Conservation (phyloP, 345 rosid genomes). For the Bruguiera sexangula region DNA sequence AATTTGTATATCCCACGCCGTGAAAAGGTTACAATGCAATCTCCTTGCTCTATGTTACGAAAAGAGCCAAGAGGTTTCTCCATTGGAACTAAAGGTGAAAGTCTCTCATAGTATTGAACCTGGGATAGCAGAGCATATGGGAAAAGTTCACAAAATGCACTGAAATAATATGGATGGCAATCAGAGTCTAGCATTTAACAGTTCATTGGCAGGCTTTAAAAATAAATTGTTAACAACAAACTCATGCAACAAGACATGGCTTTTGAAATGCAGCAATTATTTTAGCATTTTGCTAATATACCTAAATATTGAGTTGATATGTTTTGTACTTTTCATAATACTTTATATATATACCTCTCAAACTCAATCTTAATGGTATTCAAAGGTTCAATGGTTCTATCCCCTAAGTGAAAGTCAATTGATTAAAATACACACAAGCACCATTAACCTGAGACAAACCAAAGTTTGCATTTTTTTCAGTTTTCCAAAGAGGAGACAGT, state of each 20-base stretch:
- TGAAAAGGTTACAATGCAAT: constrained; percentile 85
- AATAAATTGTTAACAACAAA: background rate
- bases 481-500: background rate
- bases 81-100: constrained; percentile 72
- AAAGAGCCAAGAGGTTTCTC: constrained; percentile 59
- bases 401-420: too few relatives aligned
- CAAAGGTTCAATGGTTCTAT: too few relatives aligned
- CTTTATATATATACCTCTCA: too few relatives aligned
- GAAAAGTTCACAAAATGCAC: constrained; percentile 6
- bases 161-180: background rate
- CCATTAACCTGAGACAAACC: background rate
- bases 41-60: constrained; percentile 61
- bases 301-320: background rate
- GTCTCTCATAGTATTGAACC: constrained; percentile 76
- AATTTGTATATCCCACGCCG: constrained; percentile 56
- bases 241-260: background rate
- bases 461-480: too few relatives aligned
- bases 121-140: constrained; percentile 23
- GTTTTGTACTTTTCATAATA: too few relatives aligned
- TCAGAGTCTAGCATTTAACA: background rate
- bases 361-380: too few relatives aligned
- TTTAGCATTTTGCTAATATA: background rate
- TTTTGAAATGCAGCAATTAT: background rate
- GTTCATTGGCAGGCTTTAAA: background rate
- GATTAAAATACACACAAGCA: background rate